A percentile compares a stretch with the other conserved stretches of the same genome.
These are phyloP conservation scores for Agroathelia rolfsii DNA, from an alignment of 1,284 basidiomycete species.

Conservation along the genomic window DNA sequence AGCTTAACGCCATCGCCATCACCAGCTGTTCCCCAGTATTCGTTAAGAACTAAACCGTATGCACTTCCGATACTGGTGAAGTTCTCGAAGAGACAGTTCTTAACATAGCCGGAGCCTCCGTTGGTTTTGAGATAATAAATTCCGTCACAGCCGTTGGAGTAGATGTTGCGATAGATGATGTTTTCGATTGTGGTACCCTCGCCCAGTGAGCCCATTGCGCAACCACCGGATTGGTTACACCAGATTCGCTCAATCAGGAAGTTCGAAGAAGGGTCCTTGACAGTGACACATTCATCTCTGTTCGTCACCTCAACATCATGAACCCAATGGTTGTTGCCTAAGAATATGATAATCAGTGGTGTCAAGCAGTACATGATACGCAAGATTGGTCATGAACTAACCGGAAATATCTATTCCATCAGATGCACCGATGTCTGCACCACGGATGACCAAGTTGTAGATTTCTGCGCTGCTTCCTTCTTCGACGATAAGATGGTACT, in stretches of 20 bases:
- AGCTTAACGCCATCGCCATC: slow-evolving; percentile 20
- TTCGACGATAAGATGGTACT: slow-evolving; percentile 26
- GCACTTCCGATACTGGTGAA: slow-evolving; percentile 23
- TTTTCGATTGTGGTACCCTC: slow-evolving; percentile 23
- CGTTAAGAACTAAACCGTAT: slow-evolving; percentile 24
- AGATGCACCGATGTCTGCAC: slow-evolving; percentile 24
- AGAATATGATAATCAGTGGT: too few relatives aligned
- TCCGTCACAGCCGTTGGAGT: slow-evolving; percentile 26
- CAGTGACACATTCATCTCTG: slow-evolving; percentile 27
- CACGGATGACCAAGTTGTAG: slow-evolving; percentile 27
- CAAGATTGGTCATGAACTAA: background rate
- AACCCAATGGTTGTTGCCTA: slow-evolving; percentile 24
- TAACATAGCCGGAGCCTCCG: slow-evolving; percentile 22
- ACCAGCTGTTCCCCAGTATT: slow-evolving; percentile 20
- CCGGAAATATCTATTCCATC: slow-evolving; percentile 27
- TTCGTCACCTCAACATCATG: slow-evolving; percentile 28
- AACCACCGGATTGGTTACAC: slow-evolving; percentile 28
- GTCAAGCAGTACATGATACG: background rate
- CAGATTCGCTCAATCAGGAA: slow-evolving; percentile 26
- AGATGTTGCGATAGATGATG: slow-evolving; percentile 22
- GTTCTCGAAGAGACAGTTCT: slow-evolving; percentile 23
- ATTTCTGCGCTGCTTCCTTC: slow-evolving; percentile 23
- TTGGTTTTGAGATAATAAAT: slow-evolving; percentile 28
- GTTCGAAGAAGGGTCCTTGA: slow-evolving; percentile 24
- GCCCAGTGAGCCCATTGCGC: slow-evolving; percentile 24